A percentile compares a stretch with the other conserved stretches of the same genome.
Evolutionary conservation across 2,329 filamentous ascomycete genomes (phyloP).

Genomic region (Talaromyces islandicus): DNA sequence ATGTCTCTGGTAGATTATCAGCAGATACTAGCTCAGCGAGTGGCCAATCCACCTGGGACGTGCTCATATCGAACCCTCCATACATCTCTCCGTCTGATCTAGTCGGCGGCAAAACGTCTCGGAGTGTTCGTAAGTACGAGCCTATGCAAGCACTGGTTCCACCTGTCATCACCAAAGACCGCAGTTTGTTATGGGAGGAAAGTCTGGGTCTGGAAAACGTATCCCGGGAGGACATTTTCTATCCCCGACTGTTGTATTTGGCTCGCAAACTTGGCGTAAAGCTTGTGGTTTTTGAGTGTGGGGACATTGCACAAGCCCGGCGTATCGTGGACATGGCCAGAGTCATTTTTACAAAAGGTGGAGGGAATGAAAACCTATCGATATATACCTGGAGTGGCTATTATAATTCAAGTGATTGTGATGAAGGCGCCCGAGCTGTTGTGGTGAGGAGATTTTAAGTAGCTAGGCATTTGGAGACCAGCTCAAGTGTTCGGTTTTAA

Average conservation of each 20-base stretch:
- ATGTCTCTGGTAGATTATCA: neutral
- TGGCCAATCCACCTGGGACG: slow-evolving; percentile 40
- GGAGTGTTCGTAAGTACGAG: slow-evolving; percentile 76
- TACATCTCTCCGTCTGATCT: slow-evolving; percentile 71
- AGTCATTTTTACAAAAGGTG: neutral
- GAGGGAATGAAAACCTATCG: neutral
- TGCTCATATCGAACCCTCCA: slow-evolving; percentile 84
- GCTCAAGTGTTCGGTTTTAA: too few species aligned
- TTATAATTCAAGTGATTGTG: neutral
- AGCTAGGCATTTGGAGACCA: neutral
- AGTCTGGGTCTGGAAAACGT: neutral
- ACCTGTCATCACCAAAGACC: slow-evolving; percentile 22
- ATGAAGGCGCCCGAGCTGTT: slow-evolving; percentile 8
- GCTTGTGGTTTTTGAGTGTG: slow-evolving; percentile 32
- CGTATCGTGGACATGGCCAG: slow-evolving; percentile 19
- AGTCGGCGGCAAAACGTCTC: slow-evolving; percentile 51
- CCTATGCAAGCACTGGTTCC: slow-evolving; percentile 73
- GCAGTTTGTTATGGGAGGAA: neutral
- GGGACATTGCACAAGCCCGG: slow-evolving; percentile 25
- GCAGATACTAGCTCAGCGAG: neutral
- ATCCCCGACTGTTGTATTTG: slow-evolving; percentile 25
- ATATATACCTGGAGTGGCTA: slow-evolving; percentile 6
- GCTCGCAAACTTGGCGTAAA: slow-evolving; percentile 18
- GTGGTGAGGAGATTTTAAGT: neutral
- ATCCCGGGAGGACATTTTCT: slow-evolving; percentile 29